Evolutionary conservation across 495 filamentous ascomycete genomes (phyloP).

Genomic region (Neurospora intermedia): DNA sequence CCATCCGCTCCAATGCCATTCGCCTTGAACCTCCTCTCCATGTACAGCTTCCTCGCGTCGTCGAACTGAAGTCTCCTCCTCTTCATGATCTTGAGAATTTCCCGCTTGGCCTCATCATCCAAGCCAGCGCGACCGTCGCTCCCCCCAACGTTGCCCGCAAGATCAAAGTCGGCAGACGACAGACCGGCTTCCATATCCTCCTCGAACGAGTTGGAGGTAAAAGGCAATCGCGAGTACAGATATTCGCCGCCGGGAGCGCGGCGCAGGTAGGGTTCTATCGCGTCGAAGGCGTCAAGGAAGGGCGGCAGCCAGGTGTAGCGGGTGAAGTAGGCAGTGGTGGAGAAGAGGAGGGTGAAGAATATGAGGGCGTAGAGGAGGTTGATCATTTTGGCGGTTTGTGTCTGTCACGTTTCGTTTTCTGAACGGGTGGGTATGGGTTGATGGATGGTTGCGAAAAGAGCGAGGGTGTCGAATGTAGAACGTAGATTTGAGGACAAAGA

Average conservation of each 20-base stretch:
- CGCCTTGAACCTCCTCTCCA: constrained; percentile 70
- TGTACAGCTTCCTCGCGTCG: constrained; percentile 77
- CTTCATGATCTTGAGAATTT: constrained; percentile 84
- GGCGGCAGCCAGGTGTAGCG: constrained; percentile 64
- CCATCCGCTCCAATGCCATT: constrained; percentile 86
- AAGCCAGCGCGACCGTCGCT: constrained; percentile 71
- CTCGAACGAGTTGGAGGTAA: constrained; percentile 45
- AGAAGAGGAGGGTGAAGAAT: constrained; percentile 49
- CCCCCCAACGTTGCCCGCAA: constrained; percentile 62
- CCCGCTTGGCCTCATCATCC: constrained; percentile 64
- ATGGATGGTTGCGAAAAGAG: neutral
- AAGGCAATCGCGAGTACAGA: constrained; percentile 61
- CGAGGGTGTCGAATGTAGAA: neutral
- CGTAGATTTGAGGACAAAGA: neutral
- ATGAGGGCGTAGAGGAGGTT: constrained; percentile 70
- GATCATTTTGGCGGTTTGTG: constrained; percentile 31
- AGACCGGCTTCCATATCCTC: constrained; percentile 80
- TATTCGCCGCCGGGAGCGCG: constrained; percentile 47
- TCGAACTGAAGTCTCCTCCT: constrained; percentile 66
- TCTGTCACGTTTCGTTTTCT: neutral
- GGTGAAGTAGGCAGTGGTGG: constrained; percentile 63
- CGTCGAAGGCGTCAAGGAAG: constrained; percentile 40
- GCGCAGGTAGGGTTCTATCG: constrained; percentile 2
- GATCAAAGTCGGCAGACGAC: constrained; percentile 68
- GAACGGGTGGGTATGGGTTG: neutral